Evolutionary conservation across 257 asterid species (phyloP).

Genomic region (Sherardia arvensis): DNA sequence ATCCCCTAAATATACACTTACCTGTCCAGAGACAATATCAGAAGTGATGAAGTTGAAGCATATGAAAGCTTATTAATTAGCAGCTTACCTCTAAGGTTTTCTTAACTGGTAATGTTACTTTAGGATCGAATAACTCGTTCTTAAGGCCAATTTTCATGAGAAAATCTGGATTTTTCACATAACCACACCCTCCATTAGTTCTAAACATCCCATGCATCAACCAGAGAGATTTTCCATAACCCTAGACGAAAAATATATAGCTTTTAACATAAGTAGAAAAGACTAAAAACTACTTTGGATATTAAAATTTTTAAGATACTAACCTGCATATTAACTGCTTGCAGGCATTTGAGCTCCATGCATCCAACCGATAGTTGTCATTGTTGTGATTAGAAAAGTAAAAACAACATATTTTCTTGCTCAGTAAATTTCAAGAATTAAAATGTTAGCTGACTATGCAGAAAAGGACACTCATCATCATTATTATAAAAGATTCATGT

Average conservation of each 20-base stretch:
- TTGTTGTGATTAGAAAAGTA: too few relatives aligned
- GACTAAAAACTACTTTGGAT: background rate
- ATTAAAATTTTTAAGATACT: background rate
- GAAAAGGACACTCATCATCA: too few relatives aligned
- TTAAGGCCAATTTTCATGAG: conserved; percentile 46
- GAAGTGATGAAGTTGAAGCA: background rate
- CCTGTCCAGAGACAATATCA: conserved; percentile 28
- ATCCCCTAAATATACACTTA: conserved; percentile 74
- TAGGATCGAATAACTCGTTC: conserved; percentile 65
- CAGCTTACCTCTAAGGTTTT: conserved; percentile 66
- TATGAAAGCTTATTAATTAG: background rate
- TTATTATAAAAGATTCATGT: too few relatives aligned
- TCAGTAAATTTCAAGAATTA: too few relatives aligned
- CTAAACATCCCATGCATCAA: conserved; percentile 95
- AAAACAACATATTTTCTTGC: too few relatives aligned
- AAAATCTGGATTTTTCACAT: conserved; percentile 63
- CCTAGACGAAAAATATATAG: conserved; percentile 25
- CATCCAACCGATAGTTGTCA: conserved; percentile 68
- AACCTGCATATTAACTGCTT: conserved; percentile 97
- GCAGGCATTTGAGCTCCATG: conserved; percentile 99
- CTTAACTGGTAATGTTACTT: conserved; percentile 54
- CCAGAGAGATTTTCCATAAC: conserved; percentile 88
- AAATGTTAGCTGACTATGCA: too few relatives aligned
- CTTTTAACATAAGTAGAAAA: background rate
- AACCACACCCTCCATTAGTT: conserved; percentile 84